Evolutionary conservation across 306 rosid genomes (phyloP).

Genomic region (Prunus mongolica): DNA sequence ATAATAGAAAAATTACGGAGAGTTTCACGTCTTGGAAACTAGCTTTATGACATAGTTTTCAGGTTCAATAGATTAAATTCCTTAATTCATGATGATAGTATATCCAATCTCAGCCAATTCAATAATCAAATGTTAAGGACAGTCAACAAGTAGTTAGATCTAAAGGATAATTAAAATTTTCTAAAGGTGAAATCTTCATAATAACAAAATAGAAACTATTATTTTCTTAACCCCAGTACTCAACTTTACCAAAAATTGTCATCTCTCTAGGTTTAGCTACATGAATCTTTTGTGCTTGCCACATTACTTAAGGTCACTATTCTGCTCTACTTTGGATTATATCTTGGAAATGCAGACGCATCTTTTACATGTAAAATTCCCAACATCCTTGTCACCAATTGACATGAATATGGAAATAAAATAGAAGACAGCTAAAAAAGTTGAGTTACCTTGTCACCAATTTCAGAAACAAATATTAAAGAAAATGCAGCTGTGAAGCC

Average conservation of each 20-base stretch:
- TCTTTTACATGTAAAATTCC: not conserved
- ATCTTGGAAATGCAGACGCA: not conserved
- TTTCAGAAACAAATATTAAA: slow-evolving; percentile 93
- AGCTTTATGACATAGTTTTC: not conserved
- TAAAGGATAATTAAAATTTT: not conserved
- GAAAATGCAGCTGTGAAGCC: slow-evolving; percentile 98
- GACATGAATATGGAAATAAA: slow-evolving; percentile 1
- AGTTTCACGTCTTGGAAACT: not conserved
- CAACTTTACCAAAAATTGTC: not conserved
- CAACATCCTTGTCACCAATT: not conserved
- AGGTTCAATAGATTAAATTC: not conserved
- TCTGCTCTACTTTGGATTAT: not conserved
- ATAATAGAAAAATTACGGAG: not conserved
- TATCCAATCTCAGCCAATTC: not conserved
- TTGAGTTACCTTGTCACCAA: slow-evolving; percentile 87
- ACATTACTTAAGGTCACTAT: not conserved
- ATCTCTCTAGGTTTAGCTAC: not conserved
- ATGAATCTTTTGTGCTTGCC: not conserved
- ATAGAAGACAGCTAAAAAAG: not conserved
- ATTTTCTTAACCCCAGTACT: not conserved
- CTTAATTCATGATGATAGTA: not conserved
- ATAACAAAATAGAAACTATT: not conserved
- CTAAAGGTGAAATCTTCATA: not conserved
- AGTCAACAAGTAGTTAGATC: not conserved
- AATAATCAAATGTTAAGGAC: not conserved